Evolutionary conservation across 176 grass and related monocot species (phyloP), one percentile per base, ranked within the genome.

Genomic region (Oryza brachyantha): DNA sequence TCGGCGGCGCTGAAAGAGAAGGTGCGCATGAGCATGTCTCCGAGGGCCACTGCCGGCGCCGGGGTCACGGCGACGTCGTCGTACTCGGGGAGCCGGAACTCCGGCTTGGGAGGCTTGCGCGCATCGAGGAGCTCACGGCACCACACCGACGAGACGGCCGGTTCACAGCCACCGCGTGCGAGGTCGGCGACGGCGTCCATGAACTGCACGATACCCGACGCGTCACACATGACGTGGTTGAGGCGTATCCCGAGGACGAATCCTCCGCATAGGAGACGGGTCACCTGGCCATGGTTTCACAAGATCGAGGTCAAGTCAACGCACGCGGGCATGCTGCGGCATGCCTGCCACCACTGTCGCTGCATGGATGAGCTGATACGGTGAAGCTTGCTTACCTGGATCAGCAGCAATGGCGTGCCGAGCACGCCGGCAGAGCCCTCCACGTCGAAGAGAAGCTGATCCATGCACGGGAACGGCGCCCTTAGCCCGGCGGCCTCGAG

Each of bases 211-310:
- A 63, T 13, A 11, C 85, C 90, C 0, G 3, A 16, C 11, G n/a
- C 81, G 25, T 91, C 85, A 19, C 71, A 83, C 5, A 88, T 85
- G 77, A 39, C 69, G 77, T 92, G 90, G 85, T 64, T 70, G 17
- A 70, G 26, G 5, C 71, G 71, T 11, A 48, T 6, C 59, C 16
- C 82, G 7, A 85, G 60, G 66, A 76, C 31, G 76, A 91, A 91
- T 13, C 85, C 89, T 6, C 89, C 89, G 57, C 89, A 88, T 0
- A 19, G 54, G 34, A 91, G 62, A 27, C 81, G 55, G 1, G 89
- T 91, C 29, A 91, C 88, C 84, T 88, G 86, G 3, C 43, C 25
- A 89, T 48, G 38, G 45, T 17, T 17, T 32, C 31, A 32, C 31
- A 4, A 32, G 31, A 32, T 32, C 31, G 31, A 32, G 31, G 31